A percentile compares a stretch with the other conserved stretches of the same genome.
Evolutionary conservation across 306 rosid species (phyloP).

Genomic region (Psophocarpus tetragonolobus): DNA sequence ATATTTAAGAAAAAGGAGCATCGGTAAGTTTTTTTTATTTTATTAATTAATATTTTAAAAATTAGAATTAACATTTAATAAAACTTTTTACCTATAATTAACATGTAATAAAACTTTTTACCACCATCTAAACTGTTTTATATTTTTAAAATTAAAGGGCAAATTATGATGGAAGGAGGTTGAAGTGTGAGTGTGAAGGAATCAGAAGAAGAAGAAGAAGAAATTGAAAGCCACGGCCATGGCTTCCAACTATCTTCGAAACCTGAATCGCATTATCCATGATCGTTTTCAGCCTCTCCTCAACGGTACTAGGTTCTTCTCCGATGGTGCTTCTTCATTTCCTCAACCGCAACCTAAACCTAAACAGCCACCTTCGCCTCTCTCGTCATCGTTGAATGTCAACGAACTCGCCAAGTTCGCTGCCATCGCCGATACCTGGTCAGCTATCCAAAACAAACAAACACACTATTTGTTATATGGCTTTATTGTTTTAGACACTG

Average conservation of each 20-base stretch:
- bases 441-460: slow-evolving; percentile 7
- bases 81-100: too few species aligned
- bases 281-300: slow-evolving; percentile 24
- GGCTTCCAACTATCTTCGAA: slow-evolving; percentile 30
- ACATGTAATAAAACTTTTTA: too few species aligned
- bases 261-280: background rate
- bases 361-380: slow-evolving; percentile 29
- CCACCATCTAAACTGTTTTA: too few species aligned
- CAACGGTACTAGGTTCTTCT: slow-evolving; percentile 46
- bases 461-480: background rate
- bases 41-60: too few species aligned
- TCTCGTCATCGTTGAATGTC: slow-evolving; percentile 74
- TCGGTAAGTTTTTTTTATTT: too few species aligned
- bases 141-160: too few species aligned
- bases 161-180: too few species aligned
- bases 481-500: background rate
- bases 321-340: slow-evolving; percentile 35
- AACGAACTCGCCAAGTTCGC: slow-evolving; percentile 74
- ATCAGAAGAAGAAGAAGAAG: background rate
- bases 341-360: slow-evolving; percentile 22
- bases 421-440: slow-evolving; percentile 79
- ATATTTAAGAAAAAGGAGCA: too few species aligned
- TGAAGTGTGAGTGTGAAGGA: too few species aligned
- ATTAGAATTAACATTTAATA: too few species aligned
- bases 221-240: background rate